phyloP scores from a whole-genome alignment of 2,329 filamentous ascomycete genomes.

The Fusarium domesticum region DNA sequence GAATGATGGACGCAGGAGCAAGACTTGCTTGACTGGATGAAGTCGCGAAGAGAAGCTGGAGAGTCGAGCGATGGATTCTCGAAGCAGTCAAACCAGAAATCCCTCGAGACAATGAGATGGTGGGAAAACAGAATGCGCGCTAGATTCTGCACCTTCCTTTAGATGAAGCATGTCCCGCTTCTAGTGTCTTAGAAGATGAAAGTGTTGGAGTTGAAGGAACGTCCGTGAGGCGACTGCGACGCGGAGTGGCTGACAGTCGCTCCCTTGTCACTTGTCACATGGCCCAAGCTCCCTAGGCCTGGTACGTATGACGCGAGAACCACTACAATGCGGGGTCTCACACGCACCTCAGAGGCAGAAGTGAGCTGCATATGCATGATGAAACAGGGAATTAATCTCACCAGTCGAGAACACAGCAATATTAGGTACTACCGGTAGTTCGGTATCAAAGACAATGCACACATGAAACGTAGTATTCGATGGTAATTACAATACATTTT shows the following conservation, averaged over 20 bases:
- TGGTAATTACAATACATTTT: constrained; percentile 18
- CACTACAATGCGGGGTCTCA: constrained; percentile 18
- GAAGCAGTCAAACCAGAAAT: background rate
- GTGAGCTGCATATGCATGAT: constrained; percentile 22
- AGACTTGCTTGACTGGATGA: background rate
- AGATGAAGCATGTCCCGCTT: background rate
- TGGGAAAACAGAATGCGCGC: background rate
- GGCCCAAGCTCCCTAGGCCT: constrained; percentile 23
- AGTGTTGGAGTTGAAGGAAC: constrained; percentile 13
- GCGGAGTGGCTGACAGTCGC: constrained; percentile 1
- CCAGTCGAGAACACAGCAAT: too few species aligned
- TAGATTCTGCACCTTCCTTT: constrained; percentile 3
- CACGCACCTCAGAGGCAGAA: constrained; percentile 5
- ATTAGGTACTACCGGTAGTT: too few species aligned
- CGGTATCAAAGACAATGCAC: too few species aligned
- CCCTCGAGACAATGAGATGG: background rate
- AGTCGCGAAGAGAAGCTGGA: background rate
- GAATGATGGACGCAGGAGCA: background rate
- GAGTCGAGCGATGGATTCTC: background rate
- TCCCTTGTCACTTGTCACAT: constrained; percentile 24
- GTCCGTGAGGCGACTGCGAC: background rate
- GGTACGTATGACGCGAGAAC: constrained; percentile 20
- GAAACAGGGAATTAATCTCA: constrained; percentile 10
- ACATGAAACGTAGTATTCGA: too few species aligned
- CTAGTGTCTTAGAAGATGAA: constrained; percentile 2